Evolutionary conservation across 257 asterid genomes (phyloP), one percentile per base, ranked within the genome.

Genomic region (Fraxinus pennsylvanica): DNA sequence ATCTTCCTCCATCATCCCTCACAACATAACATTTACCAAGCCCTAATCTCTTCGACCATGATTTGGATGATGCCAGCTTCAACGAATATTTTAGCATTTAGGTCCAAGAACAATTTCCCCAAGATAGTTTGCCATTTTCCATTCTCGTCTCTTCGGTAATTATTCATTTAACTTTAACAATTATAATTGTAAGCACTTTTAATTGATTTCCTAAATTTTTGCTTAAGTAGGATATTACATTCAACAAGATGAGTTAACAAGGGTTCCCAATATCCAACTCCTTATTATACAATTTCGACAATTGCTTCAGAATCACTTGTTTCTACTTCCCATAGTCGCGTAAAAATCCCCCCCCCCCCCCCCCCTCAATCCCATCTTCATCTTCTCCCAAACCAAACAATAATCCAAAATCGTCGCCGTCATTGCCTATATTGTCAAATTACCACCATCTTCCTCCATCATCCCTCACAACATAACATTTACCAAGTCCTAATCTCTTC

Each of bases 251-350:
- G 83, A 73, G 88, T 77, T 59, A 91, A 79, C 54, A 92, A 57
- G 22, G 97, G 97, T 35, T 89, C 96, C 90, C 91, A 86, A 63
- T 91, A 84, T 75, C 97, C 97, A 21, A 88, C 88, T 81, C 91
- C 97, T 76, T 30, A 30, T 30, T 30, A 30, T 30, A 30, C 33
- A 30, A 30, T 2, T 30, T 2, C 3, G 3, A 30, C 3, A 30
- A 30, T 30, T 30, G 3, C 3, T 30, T 30, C 33, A 2, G 33
- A 30, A 30, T 30, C 33, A 30, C 33, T 2, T 30, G 3, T 30
- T 30, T 30, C 33, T 30, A 2, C 33, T 30, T 30, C 33, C 33
- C 33, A 2, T 1, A 29, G 30, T 30, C 33, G 33, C 33, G 33
- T n/a, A n/a, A 1, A 2, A 1, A 32, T 3, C 33, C 33, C 4